These are phyloP conservation scores for Thielaviopsis euricoi DNA, from an alignment of 2,329 filamentous ascomycete genomes.

Conservation along the genomic window DNA sequence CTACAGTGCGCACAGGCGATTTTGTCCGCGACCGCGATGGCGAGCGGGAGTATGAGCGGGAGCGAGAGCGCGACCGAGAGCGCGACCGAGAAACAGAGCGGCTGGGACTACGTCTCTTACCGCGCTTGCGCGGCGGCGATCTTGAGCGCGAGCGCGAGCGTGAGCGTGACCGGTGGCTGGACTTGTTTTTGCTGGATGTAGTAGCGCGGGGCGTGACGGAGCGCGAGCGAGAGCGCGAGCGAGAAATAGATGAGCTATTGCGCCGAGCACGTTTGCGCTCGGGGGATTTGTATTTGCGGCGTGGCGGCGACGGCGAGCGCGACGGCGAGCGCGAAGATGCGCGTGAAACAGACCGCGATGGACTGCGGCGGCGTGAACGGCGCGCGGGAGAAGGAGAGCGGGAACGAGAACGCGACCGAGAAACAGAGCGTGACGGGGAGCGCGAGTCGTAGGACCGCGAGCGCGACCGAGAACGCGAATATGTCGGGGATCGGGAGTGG, in stretches of 20 bases:
- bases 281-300: conserved; percentile 9
- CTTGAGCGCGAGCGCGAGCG: conserved; percentile 11
- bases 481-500: no score
- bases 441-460: background rate
- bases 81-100: background rate
- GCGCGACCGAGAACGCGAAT: conserved; percentile 30
- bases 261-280: conserved; percentile 11
- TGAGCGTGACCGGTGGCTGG: conserved; percentile 13
- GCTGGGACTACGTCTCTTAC: conserved; percentile 9
- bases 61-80: conserved; percentile 24
- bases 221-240: conserved; percentile 12
- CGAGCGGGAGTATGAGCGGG: conserved; percentile 20
- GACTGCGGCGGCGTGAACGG: conserved; percentile 12
- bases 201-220: conserved; percentile 9
- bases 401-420: conserved; percentile 6
- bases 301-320: conserved; percentile 12
- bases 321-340: conserved; percentile 22
- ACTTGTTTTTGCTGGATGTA: background rate
- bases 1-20: background rate
- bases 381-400: conserved; percentile 22
- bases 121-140: conserved; percentile 16
- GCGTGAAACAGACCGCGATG: conserved; percentile 23
- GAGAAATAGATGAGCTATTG: conserved; percentile 2
- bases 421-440: conserved; percentile 13
- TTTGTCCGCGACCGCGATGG: conserved; percentile 3